Conservation (phyloP, 495 filamentous ascomycete species). For the Acidiella bohemica region DNA sequence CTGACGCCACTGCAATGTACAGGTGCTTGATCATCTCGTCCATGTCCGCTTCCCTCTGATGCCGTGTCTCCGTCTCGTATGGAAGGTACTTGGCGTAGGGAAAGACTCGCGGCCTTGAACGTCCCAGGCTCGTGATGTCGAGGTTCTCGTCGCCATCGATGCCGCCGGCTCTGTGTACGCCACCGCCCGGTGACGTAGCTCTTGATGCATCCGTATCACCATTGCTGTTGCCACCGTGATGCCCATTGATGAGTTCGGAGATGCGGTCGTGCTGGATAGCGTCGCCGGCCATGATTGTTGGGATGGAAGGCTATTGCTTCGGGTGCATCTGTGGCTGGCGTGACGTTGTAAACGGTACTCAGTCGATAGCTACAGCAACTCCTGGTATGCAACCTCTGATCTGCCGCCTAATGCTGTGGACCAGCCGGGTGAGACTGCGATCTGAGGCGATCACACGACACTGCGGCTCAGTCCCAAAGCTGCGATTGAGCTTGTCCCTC, state of each 20-base stretch:
- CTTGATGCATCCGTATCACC: conserved; percentile 43
- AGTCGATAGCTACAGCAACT: neutral
- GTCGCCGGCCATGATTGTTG: conserved; percentile 23
- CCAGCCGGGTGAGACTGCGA: neutral
- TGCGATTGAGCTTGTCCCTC: too few relatives aligned
- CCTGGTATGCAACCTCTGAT: neutral
- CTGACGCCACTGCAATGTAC: conserved; percentile 77
- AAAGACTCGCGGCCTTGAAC: conserved; percentile 79
- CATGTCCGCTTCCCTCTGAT: conserved; percentile 57
- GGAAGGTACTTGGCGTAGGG: conserved; percentile 83
- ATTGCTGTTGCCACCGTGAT: conserved; percentile 10
- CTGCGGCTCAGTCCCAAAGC: too few relatives aligned
- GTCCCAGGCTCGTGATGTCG: conserved; percentile 36
- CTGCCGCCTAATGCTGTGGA: neutral
- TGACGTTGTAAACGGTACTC: neutral
- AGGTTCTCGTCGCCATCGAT: conserved; percentile 22
- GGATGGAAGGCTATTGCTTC: neutral
- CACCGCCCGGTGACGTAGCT: conserved; percentile 53
- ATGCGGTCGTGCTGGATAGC: conserved; percentile 22
- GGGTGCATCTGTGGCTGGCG: neutral
- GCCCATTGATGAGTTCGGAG: conserved; percentile 21
- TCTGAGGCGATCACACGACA: too few relatives aligned
- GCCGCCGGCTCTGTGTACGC: conserved; percentile 36
- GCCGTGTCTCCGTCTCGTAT: conserved; percentile 67
- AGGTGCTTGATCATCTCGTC: conserved; percentile 81